These are phyloP conservation scores for Licmophora abbreviata DNA, from an alignment of 108 stramenopile genomes.

Conservation along the genomic window DNA sequence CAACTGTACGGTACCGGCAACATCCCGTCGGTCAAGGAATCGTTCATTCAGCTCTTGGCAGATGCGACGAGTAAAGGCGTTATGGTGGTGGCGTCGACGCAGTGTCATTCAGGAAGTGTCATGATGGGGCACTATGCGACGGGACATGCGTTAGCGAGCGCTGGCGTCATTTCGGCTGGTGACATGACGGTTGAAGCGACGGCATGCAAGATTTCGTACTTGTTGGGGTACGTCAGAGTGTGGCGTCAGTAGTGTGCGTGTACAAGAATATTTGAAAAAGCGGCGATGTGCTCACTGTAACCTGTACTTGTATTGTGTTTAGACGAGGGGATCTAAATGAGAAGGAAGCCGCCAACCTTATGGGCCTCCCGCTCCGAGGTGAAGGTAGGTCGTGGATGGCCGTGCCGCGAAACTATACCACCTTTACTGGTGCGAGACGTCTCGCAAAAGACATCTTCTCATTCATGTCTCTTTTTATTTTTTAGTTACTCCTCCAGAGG, in stretches of 20 bases:
- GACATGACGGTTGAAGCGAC: slow-evolving; percentile 97
- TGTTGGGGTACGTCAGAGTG: slow-evolving; percentile 71
- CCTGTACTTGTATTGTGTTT: background rate
- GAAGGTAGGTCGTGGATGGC: slow-evolving; percentile 21
- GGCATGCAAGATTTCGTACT: slow-evolving; percentile 84
- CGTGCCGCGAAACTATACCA: background rate
- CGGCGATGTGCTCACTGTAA: too few relatives aligned
- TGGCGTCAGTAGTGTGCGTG: too few relatives aligned
- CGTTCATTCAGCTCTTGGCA: slow-evolving; percentile 52
- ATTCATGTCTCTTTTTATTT: background rate
- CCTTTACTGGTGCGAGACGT: background rate
- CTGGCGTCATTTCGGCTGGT: slow-evolving; percentile 80
- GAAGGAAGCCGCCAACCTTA: slow-evolving; percentile 51
- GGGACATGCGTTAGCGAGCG: slow-evolving; percentile 62
- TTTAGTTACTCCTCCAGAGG: slow-evolving; percentile 41
- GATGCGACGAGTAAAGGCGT: slow-evolving; percentile 69
- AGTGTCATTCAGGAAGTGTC: slow-evolving; percentile 87
- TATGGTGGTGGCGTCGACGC: slow-evolving; percentile 87
- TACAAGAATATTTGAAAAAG: too few relatives aligned
- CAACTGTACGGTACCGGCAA: slow-evolving; percentile 97
- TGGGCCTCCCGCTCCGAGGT: slow-evolving; percentile 66
- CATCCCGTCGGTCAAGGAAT: slow-evolving; percentile 70
- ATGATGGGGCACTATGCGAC: slow-evolving; percentile 88
- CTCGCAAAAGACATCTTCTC: background rate
- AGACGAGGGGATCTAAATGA: slow-evolving; percentile 38